phyloP scores from a whole-genome alignment of 78 protist species.

The Corallochytrium limacisporum region DNA sequence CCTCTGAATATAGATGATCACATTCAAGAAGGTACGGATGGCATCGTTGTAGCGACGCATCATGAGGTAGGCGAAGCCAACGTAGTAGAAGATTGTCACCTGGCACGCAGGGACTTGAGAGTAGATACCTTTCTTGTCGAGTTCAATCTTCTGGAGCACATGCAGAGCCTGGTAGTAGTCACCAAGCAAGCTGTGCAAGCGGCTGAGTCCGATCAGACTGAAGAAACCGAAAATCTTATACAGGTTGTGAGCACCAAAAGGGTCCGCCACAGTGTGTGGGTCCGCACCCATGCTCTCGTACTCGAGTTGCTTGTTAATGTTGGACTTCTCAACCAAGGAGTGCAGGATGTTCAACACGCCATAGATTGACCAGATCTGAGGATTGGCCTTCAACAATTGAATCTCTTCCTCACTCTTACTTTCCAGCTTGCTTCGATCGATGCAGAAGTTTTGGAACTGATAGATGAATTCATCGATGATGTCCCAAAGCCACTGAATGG shows the following conservation, averaged over 20 bases:
- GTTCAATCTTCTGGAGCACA: slow-evolving; percentile 41
- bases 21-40: slow-evolving; percentile 23
- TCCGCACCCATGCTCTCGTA: not conserved
- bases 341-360: slow-evolving; percentile 19
- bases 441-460: slow-evolving; percentile 71
- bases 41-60: slow-evolving; percentile 69
- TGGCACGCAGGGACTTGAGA: slow-evolving; percentile 61
- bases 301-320: slow-evolving; percentile 13
- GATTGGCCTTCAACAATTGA: slow-evolving; percentile 9
- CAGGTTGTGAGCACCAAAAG: slow-evolving; percentile 39
- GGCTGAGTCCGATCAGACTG: slow-evolving; percentile 52
- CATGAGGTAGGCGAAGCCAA: slow-evolving; percentile 68
- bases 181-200: slow-evolving; percentile 68
- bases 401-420: slow-evolving; percentile 32
- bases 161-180: slow-evolving; percentile 56
- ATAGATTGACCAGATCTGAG: slow-evolving; percentile 13
- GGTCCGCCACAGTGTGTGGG: slow-evolving; percentile 6
- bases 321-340: slow-evolving; percentile 6
- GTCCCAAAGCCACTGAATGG: slow-evolving; percentile 85
- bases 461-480: slow-evolving; percentile 82
- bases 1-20: slow-evolving; percentile 35
- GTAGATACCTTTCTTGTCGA: slow-evolving; percentile 27
- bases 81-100: slow-evolving; percentile 48
- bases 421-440: slow-evolving; percentile 7
- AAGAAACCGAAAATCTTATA: slow-evolving; percentile 52